Percentiles rank a stretch among this genome's conserved stretches.
Conservation (phyloP, 495 filamentous ascomycete species). For the Penicillium canariense region DNA sequence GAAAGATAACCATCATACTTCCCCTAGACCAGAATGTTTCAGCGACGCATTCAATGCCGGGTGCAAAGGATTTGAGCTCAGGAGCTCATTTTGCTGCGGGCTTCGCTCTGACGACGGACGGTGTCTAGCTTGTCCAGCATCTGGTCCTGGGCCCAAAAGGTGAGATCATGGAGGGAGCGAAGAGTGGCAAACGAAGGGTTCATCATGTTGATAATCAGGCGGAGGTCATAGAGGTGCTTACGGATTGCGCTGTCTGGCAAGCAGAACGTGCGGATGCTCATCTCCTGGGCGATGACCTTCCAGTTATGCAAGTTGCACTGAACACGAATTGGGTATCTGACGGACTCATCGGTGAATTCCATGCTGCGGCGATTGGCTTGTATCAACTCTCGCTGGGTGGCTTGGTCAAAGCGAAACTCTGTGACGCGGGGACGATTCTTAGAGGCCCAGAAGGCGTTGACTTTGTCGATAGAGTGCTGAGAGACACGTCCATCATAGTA, state of each 20-base stretch:
- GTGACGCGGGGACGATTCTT: conserved; percentile 54
- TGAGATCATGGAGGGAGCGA: conserved; percentile 17
- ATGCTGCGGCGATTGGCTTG: conserved; percentile 47
- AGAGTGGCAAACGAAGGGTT: conserved; percentile 31
- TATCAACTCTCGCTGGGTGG: conserved; percentile 54
- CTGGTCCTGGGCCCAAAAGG: conserved; percentile 19
- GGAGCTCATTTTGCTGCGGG: neutral
- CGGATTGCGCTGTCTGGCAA: conserved; percentile 51
- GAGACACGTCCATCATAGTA: conserved; percentile 46
- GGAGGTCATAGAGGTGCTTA: conserved; percentile 53
- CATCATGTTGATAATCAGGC: conserved; percentile 53
- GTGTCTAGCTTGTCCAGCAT: neutral
- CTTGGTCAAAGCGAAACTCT: conserved; percentile 58
- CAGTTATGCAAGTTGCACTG: conserved; percentile 51
- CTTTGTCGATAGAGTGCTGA: conserved; percentile 45
- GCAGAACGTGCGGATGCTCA: conserved; percentile 57
- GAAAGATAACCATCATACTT: neutral
- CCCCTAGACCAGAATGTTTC: neutral
- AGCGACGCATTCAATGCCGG: neutral
- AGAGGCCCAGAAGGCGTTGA: conserved; percentile 43
- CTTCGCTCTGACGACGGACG: neutral
- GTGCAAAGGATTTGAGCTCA: neutral
- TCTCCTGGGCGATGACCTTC: conserved; percentile 48
- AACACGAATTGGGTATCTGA: conserved; percentile 36
- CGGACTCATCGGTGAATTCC: conserved; percentile 45